These are phyloP conservation scores for Salix caprea DNA, from an alignment of 345 rosid genomes.

Conservation along the genomic window DNA sequence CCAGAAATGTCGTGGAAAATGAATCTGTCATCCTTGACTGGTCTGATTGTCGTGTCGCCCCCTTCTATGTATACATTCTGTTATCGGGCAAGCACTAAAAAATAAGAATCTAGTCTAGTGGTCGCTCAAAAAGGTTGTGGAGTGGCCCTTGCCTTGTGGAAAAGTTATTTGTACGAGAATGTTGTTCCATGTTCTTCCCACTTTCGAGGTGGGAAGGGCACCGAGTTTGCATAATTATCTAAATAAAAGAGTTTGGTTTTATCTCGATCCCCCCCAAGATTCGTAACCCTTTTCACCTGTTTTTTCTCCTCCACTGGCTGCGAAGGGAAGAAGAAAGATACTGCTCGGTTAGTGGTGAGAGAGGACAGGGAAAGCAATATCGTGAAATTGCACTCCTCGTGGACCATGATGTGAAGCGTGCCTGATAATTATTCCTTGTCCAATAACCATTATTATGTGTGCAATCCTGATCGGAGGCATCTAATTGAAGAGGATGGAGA, in stretches of 20 bases:
- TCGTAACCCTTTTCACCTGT: not conserved
- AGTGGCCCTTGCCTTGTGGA: not conserved
- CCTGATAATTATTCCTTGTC: not conserved
- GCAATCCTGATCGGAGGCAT: too few relatives aligned
- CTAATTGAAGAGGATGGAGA: too few relatives aligned
- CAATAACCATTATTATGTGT: too few relatives aligned
- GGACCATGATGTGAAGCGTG: not conserved
- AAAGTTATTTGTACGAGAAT: not conserved
- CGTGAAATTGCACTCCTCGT: not conserved
- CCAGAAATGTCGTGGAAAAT: not conserved
- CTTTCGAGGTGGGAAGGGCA: not conserved
- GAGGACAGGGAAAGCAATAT: not conserved
- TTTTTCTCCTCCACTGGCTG: not conserved
- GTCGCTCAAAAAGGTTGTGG: not conserved
- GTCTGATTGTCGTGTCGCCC: not conserved
- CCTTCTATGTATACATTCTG: not conserved
- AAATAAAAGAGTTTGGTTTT: not conserved
- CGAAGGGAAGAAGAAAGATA: too few relatives aligned
- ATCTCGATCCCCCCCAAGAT: not conserved
- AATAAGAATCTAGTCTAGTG: not conserved
- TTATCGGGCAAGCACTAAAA: not conserved
- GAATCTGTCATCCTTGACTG: not conserved
- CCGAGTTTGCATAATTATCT: not conserved
- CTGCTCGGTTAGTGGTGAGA: not conserved
- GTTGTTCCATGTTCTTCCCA: not conserved